Percentiles rank a stretch among this genome's conserved stretches.
phyloP scores from a whole-genome alignment of 352 stramenopile species.

The Pythium guiyangense region DNA sequence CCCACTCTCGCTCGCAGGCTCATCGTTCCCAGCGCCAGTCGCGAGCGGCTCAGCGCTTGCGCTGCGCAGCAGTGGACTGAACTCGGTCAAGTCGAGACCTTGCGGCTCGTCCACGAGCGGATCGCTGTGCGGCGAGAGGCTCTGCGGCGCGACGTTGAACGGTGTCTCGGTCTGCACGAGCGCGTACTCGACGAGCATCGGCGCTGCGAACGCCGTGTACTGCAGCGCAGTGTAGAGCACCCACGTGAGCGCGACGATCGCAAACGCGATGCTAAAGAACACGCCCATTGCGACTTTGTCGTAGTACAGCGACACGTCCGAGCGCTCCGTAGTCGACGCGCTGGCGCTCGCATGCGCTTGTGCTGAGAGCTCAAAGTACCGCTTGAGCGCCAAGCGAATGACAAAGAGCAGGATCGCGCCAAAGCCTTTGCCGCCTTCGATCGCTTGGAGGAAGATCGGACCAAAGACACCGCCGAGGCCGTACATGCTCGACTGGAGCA shows the following conservation, averaged over 20 bases:
- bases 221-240: constrained; percentile 43
- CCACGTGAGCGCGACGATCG: constrained; percentile 51
- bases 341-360: neutral
- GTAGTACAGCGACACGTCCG: neutral
- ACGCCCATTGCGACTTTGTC: constrained; percentile 49
- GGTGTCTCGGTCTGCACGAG: constrained; percentile 64
- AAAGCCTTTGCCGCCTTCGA: constrained; percentile 77
- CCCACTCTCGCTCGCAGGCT: constrained; percentile 12
- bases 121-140: constrained; percentile 51
- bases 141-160: constrained; percentile 23
- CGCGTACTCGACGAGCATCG: constrained; percentile 61
- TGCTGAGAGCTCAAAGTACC: constrained; percentile 25
- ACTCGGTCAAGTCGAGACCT: constrained; percentile 27
- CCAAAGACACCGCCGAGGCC: constrained; percentile 74
- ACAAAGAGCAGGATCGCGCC: constrained; percentile 68
- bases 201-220: constrained; percentile 49
- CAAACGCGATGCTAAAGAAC: constrained; percentile 62
- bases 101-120: constrained; percentile 16
- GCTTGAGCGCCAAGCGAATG: constrained; percentile 56
- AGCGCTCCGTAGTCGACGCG: neutral
- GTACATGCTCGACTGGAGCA: constrained; percentile 74
- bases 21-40: constrained; percentile 8
- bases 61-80: constrained; percentile 34
- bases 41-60: constrained; percentile 7
- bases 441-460: constrained; percentile 67